Base-by-base conservation (phyloP, 306 rosid genomes). In the Ormosia emarginata region DNA sequence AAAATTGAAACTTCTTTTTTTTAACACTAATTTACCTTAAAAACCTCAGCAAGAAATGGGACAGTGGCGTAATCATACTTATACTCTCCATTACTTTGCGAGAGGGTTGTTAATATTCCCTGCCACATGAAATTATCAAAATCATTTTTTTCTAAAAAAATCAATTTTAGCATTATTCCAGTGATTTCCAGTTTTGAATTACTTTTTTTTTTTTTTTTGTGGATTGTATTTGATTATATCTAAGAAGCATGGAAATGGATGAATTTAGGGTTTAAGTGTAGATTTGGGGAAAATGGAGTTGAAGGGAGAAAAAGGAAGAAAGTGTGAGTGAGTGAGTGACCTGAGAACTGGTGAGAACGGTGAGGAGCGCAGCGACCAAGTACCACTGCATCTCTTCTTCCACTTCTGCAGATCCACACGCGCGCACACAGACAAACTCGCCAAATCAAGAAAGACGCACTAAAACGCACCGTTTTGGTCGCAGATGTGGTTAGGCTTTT, bases 51-150 rank as follows among this genome's bases (percentile, higher is more conserved):
- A 58, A 95, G 98, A 87, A 95, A 95, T 13, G 98, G 98, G 52
- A 93, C 89, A n/a, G 98, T 95, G 37, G 97, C 98, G 80, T 95
- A 95, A 90, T 95, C 98, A 44, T 93, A 95, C 47, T 72, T 59
- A 70, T 91, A 93, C 58, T 78, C 65, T 57, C 97, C 97, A 30
- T 95, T 86, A 46, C 89, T 93, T 82, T 95, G 97, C 10, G 99
- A 93, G 8, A 93, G 94, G 57, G 99, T 88, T 49, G 99, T 95
- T 75, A 93, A 68, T 67, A 95, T 90, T 80, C 97, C 99, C 98
- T 95, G 90, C 43, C 75, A 76, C 57, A 36, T 24, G 63, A 61
- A 78, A 76, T 5, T 2, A 15, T 44, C 7, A 67, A 71, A 74
- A 82, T 82, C 44, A 49, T 12, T 47, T 47, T 47, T 47, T 49